Conservation (phyloP, 73 alveolate species). For the Effrenium voratum region DNA sequence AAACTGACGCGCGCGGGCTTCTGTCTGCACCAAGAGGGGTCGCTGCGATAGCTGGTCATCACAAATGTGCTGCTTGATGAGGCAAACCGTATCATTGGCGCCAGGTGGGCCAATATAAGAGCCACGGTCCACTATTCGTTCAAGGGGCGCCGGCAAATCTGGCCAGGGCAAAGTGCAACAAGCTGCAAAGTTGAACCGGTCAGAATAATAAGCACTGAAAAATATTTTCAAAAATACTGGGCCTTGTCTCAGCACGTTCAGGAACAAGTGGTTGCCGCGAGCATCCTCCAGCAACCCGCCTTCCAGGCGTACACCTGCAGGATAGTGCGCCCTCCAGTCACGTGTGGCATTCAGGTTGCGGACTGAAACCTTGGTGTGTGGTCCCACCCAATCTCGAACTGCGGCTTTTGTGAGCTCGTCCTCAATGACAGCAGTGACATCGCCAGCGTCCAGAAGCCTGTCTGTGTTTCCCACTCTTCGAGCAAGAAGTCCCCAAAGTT, state of each 20-base stretch:
- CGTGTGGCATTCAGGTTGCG: conserved; percentile 5
- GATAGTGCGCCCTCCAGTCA: conserved; percentile 26
- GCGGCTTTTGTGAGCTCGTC: neutral
- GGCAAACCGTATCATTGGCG: neutral
- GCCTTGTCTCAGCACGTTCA: conserved; percentile 11
- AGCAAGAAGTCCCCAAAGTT: neutral
- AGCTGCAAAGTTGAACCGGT: neutral
- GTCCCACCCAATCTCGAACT: conserved; percentile 1
- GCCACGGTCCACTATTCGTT: neutral
- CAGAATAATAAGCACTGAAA: neutral
- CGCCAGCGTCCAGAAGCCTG: neutral
- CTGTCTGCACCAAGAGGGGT: neutral
- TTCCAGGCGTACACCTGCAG: neutral
- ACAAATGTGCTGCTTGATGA: conserved; percentile 13
- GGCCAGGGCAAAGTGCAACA: neutral
- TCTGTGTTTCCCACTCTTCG: neutral
- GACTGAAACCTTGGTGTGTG: neutral
- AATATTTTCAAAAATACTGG: neutral
- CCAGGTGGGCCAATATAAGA: neutral
- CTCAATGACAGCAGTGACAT: neutral
- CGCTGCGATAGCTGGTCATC: neutral
- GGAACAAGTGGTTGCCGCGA: conserved; percentile 16
- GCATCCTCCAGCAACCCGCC: neutral
- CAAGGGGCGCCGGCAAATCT: conserved; percentile 4
- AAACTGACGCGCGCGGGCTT: neutral